Percentiles rank a stretch among this genome's conserved stretches.
Conservation (phyloP, 129 eudicot species). For the Flaveria trinervia region DNA sequence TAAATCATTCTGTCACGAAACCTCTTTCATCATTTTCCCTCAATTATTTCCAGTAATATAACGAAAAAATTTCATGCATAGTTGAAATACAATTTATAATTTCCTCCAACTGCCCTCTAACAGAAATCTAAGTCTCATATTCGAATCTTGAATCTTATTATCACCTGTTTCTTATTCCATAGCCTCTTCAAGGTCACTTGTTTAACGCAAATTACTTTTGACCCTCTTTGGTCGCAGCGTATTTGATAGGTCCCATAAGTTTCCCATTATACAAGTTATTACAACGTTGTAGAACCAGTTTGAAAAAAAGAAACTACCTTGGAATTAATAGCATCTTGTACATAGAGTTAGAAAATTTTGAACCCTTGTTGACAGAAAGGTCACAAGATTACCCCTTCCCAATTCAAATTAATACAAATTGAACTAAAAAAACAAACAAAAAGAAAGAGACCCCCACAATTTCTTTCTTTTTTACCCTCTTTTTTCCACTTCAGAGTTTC, state of each 20-base stretch:
- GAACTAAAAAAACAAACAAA: conserved; percentile 9
- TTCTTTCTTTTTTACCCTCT: background rate
- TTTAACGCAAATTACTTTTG: no score
- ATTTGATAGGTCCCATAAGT: no score
- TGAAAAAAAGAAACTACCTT: conserved; percentile 2
- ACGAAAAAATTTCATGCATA: background rate
- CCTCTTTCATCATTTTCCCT: conserved; percentile 33
- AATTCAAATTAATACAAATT: conserved; percentile 37
- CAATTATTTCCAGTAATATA: conserved; percentile 14
- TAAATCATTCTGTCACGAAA: conserved; percentile 36
- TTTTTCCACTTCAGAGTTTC: background rate
- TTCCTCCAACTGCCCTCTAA: no score
- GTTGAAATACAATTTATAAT: background rate
- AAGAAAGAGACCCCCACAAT: conserved; percentile 21
- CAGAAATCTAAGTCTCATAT: no score
- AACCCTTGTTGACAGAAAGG: conserved; percentile 31
- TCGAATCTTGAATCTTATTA: no score
- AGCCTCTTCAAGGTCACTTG: no score
- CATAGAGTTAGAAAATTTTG: conserved; percentile 36
- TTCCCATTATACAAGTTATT: background rate
- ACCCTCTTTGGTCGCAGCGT: no score
- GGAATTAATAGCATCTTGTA: conserved; percentile 16
- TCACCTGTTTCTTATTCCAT: no score
- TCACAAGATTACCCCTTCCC: conserved; percentile 43
- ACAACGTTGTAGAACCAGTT: background rate